phyloP scores from a whole-genome alignment of 192 early-diverging fungal species.

The Coemansia reversa region DNA sequence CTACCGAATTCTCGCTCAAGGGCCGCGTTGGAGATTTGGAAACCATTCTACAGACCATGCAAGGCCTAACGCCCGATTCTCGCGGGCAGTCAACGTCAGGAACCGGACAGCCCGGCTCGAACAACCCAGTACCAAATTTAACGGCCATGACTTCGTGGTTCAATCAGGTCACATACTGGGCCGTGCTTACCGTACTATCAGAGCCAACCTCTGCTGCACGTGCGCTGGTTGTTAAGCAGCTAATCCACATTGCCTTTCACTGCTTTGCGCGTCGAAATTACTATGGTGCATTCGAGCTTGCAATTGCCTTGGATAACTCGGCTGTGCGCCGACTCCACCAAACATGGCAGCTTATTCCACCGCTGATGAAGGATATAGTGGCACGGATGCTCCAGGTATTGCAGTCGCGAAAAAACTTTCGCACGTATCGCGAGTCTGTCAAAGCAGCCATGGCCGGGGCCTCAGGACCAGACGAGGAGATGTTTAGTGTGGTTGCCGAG shows the following conservation, averaged over 20 bases:
- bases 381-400: slow-evolving; percentile 39
- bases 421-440: slow-evolving; percentile 53
- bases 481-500: slow-evolving; percentile 40
- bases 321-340: slow-evolving; percentile 53
- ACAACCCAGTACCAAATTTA: slow-evolving; percentile 48
- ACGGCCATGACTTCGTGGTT: slow-evolving; percentile 56
- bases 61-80: slow-evolving; percentile 29
- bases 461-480: slow-evolving; percentile 51
- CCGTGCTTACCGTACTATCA: slow-evolving; percentile 46
- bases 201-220: slow-evolving; percentile 45
- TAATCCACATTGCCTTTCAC: slow-evolving; percentile 55
- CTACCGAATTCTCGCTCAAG: slow-evolving; percentile 65
- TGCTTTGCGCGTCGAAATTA: slow-evolving; percentile 57
- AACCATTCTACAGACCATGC: slow-evolving; percentile 52
- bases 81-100: slow-evolving; percentile 15
- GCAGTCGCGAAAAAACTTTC: slow-evolving; percentile 54
- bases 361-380: slow-evolving; percentile 49
- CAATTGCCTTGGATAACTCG: slow-evolving; percentile 52
- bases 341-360: slow-evolving; percentile 51
- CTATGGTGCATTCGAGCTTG: slow-evolving; percentile 57
- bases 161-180: slow-evolving; percentile 58
- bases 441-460: slow-evolving; percentile 46
- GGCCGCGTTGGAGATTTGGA: slow-evolving; percentile 51
- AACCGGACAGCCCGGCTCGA: slow-evolving; percentile 7
- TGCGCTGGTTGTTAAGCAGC: slow-evolving; percentile 48